Evolutionary conservation across 768 basidiomycete species (phyloP).

Genomic region (Pisolithus sp.): DNA sequence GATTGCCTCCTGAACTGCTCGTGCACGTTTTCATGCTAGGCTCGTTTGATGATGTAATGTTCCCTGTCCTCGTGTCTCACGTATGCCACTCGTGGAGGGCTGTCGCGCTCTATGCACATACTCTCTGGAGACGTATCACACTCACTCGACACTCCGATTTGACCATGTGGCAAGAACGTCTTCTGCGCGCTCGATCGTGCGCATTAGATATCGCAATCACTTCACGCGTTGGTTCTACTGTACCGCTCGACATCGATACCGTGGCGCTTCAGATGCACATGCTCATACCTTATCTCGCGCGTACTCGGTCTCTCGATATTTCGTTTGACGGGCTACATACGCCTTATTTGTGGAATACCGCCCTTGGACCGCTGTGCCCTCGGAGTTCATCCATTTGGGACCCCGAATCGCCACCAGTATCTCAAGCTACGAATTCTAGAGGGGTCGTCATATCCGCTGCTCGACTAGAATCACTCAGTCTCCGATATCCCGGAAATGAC

Average conservation of each 20-base stretch:
- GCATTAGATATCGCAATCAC: constrained; percentile 55
- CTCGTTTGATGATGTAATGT: constrained; percentile 46
- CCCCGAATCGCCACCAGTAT: constrained; percentile 7
- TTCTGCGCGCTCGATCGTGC: constrained; percentile 53
- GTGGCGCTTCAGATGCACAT: constrained; percentile 61
- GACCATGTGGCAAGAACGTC: constrained; percentile 58
- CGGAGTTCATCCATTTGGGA: constrained; percentile 22
- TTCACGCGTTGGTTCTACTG: constrained; percentile 23
- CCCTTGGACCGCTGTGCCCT: constrained; percentile 49
- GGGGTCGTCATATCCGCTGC: constrained; percentile 30
- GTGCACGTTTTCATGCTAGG: constrained; percentile 58
- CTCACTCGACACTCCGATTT: constrained; percentile 37
- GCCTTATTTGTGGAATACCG: constrained; percentile 64
- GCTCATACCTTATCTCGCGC: constrained; percentile 40
- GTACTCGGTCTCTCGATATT: constrained; percentile 60
- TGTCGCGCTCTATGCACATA: constrained; percentile 52
- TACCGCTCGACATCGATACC: constrained; percentile 28
- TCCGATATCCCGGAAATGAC: constrained; percentile 60
- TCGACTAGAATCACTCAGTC: constrained; percentile 46
- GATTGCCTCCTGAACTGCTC: constrained; percentile 59
- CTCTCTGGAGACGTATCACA: constrained; percentile 58
- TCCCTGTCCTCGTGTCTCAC: constrained; percentile 61
- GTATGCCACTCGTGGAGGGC: constrained; percentile 62
- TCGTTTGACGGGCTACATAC: constrained; percentile 43
- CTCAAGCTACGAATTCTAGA: constrained; percentile 5